Evolutionary conservation across 2,329 filamentous ascomycete species (phyloP).

Genomic region (Diplodia corticola): DNA sequence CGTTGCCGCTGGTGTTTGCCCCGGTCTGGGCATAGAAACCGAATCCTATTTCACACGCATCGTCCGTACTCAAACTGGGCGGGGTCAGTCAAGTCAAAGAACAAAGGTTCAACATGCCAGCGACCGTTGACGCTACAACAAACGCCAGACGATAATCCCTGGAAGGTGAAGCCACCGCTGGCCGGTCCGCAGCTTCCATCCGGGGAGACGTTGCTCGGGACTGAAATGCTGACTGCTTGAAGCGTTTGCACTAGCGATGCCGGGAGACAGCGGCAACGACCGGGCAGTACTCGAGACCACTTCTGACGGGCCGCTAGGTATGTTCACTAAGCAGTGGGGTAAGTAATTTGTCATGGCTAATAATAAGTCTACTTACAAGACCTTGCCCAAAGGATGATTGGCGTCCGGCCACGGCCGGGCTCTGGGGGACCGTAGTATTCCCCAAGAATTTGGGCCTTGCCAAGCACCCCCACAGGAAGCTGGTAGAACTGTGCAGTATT

Average conservation of each 20-base stretch:
- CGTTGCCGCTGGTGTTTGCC: background rate
- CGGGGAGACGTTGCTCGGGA: background rate
- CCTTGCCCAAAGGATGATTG: slow-evolving; percentile 29
- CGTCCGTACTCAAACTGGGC: background rate
- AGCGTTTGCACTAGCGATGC: background rate
- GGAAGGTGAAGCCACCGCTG: background rate
- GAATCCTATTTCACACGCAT: background rate
- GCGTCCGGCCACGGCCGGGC: slow-evolving; percentile 29
- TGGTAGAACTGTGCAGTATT: slow-evolving; percentile 37
- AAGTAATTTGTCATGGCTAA: background rate
- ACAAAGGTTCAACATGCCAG: background rate
- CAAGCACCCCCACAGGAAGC: slow-evolving; percentile 28
- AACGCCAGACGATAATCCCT: background rate
- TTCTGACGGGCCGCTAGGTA: background rate
- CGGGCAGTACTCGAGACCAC: background rate
- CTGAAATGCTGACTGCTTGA: background rate
- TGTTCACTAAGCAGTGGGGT: background rate
- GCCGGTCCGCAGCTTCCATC: background rate
- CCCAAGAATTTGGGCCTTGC: slow-evolving; percentile 32
- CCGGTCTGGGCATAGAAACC: slow-evolving; percentile 3
- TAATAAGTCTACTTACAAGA: background rate
- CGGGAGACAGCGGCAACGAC: background rate
- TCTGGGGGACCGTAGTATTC: slow-evolving; percentile 32
- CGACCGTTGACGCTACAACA: background rate
- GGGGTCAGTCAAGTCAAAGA: background rate